Evolutionary conservation across 2,329 filamentous ascomycete species (phyloP), one percentile per base, ranked within the genome.

Genomic region (Achaetomium macrosporum): DNA sequence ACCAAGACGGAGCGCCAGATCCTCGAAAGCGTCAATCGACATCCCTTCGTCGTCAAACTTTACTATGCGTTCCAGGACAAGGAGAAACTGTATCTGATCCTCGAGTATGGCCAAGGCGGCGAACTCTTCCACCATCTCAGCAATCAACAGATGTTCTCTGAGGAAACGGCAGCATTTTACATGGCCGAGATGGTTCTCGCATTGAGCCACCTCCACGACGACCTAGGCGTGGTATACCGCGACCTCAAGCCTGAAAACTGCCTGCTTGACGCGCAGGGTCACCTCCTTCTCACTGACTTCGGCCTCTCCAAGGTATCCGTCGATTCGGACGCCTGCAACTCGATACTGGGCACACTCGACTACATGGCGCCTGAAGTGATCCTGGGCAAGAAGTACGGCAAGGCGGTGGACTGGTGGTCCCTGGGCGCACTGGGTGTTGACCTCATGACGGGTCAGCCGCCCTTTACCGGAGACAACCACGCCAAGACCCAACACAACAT

Each of bases 311-410:
- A 99, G 71, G 93, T 97, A 31, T 85, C 91, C 1, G 79, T 93
- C 15, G 85, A 90, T 53, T 83, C 83, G 40, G 73, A 76, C 37
- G 74, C 69, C 51, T 96, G 92, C 76, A 89, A 90, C 71, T 96
- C 90, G 40, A 87, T 96, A 60, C 82, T 96, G 10, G 93, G 93
- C 47, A 99, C 93, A 0, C 86, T 96, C 54, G 93, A 97, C 68
- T 99, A 99, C 78, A 99, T 99, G 93, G 95, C 93, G 0, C 93
- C 93, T 1, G 93, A 99, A 71, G 88, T 99, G 47, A 83, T 99
- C 56, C 81, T 85, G 57, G 91, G 90, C 56, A 84, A 88, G 59
- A 85, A 88, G 60, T 99, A 99, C 68, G 91, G 92, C 65, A 92
- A 91, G 69, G 85, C 90, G 1, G 95, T 96, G 16, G 93, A 99